Percentiles rank a stretch among this genome's conserved stretches.
These are phyloP conservation scores for Microcos paniculata DNA, from an alignment of 345 rosid species.

Conservation along the genomic window DNA sequence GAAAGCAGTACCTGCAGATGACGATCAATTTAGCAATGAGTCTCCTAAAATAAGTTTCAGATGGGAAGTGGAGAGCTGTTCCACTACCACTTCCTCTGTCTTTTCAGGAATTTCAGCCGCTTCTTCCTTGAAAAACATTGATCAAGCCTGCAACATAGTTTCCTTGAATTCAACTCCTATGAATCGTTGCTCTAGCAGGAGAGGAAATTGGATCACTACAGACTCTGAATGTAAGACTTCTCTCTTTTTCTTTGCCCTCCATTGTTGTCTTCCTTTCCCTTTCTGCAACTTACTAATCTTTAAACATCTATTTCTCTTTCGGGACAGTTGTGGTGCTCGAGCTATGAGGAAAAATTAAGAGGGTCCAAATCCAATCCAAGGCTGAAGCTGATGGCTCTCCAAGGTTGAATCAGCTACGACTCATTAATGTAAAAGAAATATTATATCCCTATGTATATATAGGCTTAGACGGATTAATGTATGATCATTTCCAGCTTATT, in stretches of 20 bases:
- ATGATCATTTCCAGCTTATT: neutral
- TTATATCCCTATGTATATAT: neutral
- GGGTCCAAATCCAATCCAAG: neutral
- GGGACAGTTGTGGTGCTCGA: constrained; percentile 84
- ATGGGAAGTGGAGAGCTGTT: constrained; percentile 77
- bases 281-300: neutral
- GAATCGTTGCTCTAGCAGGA: constrained; percentile 29
- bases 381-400: neutral
- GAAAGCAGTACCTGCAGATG: constrained; percentile 46
- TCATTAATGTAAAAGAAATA: neutral
- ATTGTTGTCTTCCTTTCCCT: neutral
- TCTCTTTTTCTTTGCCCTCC: neutral
- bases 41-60: constrained; percentile 72
- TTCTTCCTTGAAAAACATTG: constrained; percentile 41
- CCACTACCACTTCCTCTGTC: constrained; percentile 41
- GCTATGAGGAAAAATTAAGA: constrained; percentile 41
- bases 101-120: constrained; percentile 50
- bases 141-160: constrained; percentile 22
- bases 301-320: neutral
- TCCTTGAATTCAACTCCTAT: constrained; percentile 46
- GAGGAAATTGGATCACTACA: constrained; percentile 90
- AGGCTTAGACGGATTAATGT: neutral
- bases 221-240: constrained; percentile 73
- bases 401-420: neutral
- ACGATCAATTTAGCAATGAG: constrained; percentile 47